Percentiles rank a stretch among this genome's conserved stretches.
Evolutionary conservation across 352 stramenopile genomes (phyloP).

Genomic region (Phytopythium helicoides): DNA sequence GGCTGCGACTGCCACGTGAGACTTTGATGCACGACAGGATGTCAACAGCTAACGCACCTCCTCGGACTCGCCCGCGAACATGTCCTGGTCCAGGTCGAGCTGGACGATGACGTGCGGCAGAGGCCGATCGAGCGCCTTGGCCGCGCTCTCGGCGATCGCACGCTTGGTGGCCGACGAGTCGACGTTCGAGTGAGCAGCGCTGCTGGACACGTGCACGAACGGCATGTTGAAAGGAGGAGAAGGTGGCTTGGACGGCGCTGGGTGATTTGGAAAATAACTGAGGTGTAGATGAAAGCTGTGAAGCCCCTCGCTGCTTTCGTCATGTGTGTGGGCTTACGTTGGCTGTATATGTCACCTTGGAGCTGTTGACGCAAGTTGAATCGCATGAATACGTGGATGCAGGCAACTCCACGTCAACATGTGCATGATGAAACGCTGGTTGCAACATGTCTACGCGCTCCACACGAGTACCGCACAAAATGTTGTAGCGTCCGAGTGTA

Average conservation of each 20-base stretch:
- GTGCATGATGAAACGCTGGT: too few species aligned
- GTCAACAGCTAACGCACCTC: constrained; percentile 5
- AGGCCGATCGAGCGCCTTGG: constrained; percentile 13
- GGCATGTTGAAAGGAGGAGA: constrained; percentile 14
- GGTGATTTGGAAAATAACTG: constrained; percentile 9
- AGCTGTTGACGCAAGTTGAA: too few species aligned
- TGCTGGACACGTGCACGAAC: constrained; percentile 27
- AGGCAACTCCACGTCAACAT: too few species aligned
- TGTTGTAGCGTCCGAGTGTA: too few species aligned
- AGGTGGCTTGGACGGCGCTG: not conserved
- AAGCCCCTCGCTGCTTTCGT: too few species aligned
- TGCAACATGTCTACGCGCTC: too few species aligned
- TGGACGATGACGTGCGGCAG: constrained; percentile 16
- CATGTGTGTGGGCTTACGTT: too few species aligned
- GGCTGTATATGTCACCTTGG: too few species aligned
- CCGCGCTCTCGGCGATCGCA: constrained; percentile 16
- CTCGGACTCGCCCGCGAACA: constrained; percentile 20
- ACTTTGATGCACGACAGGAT: not conserved
- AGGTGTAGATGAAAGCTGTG: too few species aligned
- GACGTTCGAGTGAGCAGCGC: constrained; percentile 14
- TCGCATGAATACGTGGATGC: too few species aligned
- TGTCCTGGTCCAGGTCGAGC: constrained; percentile 20
- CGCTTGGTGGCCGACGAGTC: constrained; percentile 10
- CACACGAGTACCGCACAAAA: too few species aligned
- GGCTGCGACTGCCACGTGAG: constrained; percentile 8